A percentile compares a stretch with the other conserved stretches of the same genome.
Conservation (phyloP, 2,329 filamentous ascomycete genomes). For the Diaporthe capsici region DNA sequence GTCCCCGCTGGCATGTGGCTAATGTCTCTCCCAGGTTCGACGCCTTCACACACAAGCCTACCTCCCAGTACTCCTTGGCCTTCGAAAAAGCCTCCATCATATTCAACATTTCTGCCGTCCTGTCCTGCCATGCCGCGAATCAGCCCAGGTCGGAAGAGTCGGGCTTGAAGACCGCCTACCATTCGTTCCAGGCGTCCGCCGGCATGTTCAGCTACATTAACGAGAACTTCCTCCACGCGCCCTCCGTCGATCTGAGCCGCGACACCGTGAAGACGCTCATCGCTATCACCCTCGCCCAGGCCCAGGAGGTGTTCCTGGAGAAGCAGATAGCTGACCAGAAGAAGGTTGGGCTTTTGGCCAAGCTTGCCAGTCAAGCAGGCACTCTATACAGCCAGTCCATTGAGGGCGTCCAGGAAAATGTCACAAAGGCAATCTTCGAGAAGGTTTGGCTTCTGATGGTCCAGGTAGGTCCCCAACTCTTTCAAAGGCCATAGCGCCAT, state of each 20-base stretch:
- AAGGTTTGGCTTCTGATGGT: conserved; percentile 90
- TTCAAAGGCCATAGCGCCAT: no score
- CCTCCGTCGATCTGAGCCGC: conserved; percentile 93
- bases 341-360: conserved; percentile 91
- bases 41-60: conserved; percentile 99
- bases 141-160: conserved; percentile 94
- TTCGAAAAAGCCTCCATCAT: conserved; percentile 99
- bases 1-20: neutral
- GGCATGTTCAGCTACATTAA: conserved; percentile 99
- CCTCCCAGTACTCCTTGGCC: conserved; percentile 93
- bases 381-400: conserved; percentile 89
- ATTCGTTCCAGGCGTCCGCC: conserved; percentile 97
- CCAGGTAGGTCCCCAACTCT: conserved; percentile 69
- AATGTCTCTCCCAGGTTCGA: conserved; percentile 81
- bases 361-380: conserved; percentile 90
- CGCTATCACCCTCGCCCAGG: conserved; percentile 92
- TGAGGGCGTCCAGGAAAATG: conserved; percentile 94
- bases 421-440: conserved; percentile 91
- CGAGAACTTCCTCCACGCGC: conserved; percentile 98
- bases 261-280: conserved; percentile 98
- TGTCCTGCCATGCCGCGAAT: conserved; percentile 94
- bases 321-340: conserved; percentile 95
- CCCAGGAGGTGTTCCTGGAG: conserved; percentile 96
- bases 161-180: conserved; percentile 95
- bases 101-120: conserved; percentile 97